Conservation (phyloP, 805 yeast species). For the Kodamaea hsintzibuensis region DNA sequence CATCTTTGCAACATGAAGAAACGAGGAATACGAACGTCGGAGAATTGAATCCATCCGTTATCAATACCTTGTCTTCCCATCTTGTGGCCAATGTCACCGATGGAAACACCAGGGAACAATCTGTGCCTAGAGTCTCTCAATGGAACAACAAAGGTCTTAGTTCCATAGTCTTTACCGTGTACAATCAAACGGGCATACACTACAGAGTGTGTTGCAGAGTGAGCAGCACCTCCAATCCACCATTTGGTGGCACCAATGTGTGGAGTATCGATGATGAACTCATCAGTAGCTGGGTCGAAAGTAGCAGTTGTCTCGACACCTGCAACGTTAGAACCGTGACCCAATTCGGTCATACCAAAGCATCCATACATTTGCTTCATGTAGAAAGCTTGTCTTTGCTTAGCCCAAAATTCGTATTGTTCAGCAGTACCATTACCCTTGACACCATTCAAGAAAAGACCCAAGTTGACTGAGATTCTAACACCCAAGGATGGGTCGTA, state of each 20-base stretch:
- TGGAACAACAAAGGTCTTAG: conserved; percentile 48
- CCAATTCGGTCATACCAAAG: conserved; percentile 91
- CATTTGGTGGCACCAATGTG: conserved; percentile 51
- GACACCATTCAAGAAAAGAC: conserved; percentile 40
- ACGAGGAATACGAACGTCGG: conserved; percentile 45
- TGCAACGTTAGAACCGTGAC: conserved; percentile 86
- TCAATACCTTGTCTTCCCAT: conserved; percentile 53
- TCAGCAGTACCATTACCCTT: conserved; percentile 43
- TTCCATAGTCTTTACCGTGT: conserved; percentile 47
- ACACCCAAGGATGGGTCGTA: conserved; percentile 41
- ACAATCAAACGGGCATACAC: conserved; percentile 45
- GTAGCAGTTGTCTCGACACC: conserved; percentile 79
- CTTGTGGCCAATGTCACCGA: conserved; percentile 49
- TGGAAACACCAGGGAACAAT: conserved; percentile 44
- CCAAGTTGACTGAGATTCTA: conserved; percentile 40
- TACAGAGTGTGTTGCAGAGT: conserved; percentile 44
- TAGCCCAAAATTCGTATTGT: conserved; percentile 40
- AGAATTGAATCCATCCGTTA: conserved; percentile 51
- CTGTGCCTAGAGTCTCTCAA: conserved; percentile 45
- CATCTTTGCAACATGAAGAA: conserved; percentile 48
- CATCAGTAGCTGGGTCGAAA: conserved; percentile 41
- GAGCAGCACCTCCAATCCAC: conserved; percentile 55
- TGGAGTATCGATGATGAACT: conserved; percentile 46
- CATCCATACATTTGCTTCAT: conserved; percentile 65
- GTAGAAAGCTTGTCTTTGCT: conserved; percentile 31